Conservation (phyloP, 1,139 yeast species). For the Yamadazyma siamensis region DNA sequence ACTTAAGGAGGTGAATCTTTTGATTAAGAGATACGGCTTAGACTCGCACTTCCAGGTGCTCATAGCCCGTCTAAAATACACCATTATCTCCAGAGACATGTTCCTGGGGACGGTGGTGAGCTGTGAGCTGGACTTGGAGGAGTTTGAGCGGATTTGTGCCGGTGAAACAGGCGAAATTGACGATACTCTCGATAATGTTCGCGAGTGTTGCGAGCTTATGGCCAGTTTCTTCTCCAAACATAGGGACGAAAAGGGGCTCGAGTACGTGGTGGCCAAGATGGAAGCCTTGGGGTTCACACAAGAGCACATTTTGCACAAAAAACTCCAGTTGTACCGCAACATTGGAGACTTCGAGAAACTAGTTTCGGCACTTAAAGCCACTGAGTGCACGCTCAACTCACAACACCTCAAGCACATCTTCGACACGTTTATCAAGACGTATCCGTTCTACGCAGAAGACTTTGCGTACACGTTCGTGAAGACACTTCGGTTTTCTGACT, state of each 20-base stretch:
- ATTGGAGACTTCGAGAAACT: neutral
- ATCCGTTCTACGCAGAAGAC: constrained; percentile 29
- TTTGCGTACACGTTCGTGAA: constrained; percentile 20
- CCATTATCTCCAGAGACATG: constrained; percentile 26
- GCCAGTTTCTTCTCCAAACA: constrained; percentile 15
- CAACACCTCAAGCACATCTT: constrained; percentile 23
- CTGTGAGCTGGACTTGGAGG: constrained; percentile 21
- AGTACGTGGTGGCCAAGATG: neutral
- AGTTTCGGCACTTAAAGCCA: neutral
- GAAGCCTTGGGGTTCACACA: neutral
- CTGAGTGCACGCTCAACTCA: constrained; percentile 13
- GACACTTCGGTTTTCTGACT: constrained; percentile 17
- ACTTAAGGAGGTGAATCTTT: constrained; percentile 19
- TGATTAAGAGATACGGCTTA: constrained; percentile 19
- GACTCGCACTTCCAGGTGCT: constrained; percentile 22
- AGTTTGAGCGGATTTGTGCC: constrained; percentile 16
- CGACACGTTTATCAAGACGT: constrained; percentile 30
- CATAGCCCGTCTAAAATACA: constrained; percentile 22
- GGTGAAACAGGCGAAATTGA: constrained; percentile 10
- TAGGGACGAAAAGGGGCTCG: constrained; percentile 5
- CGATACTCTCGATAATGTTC: constrained; percentile 12
- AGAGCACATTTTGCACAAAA: too few relatives aligned
- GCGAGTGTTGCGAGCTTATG: too few relatives aligned
- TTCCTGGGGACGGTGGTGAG: constrained; percentile 23
- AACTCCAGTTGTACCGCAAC: too few relatives aligned